These are phyloP conservation scores for Trametes cingulata DNA, from an alignment of 768 basidiomycete species.

Conservation along the genomic window DNA sequence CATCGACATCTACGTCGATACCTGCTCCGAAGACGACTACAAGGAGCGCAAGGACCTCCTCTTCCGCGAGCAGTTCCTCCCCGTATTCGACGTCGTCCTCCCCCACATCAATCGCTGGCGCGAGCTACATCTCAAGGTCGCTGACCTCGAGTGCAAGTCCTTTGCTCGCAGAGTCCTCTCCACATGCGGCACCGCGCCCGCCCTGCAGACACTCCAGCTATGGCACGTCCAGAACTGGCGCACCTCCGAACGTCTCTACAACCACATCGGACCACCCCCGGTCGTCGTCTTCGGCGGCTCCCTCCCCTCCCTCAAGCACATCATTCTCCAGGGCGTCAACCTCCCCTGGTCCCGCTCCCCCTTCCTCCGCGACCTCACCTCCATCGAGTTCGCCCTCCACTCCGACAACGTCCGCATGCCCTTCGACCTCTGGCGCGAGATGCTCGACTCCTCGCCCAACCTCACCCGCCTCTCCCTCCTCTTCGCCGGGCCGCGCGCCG, in stretches of 20 bases:
- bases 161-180: slow-evolving; percentile 51
- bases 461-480: slow-evolving; percentile 51
- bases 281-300: slow-evolving; percentile 56
- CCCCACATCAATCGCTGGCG: slow-evolving; percentile 56
- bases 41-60: slow-evolving; percentile 50
- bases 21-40: slow-evolving; percentile 51
- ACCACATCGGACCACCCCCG: slow-evolving; percentile 58
- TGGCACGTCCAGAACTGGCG: slow-evolving; percentile 65
- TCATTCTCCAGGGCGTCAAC: slow-evolving; percentile 67
- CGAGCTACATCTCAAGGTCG: slow-evolving; percentile 60
- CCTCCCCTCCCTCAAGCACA: slow-evolving; percentile 52
- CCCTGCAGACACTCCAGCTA: slow-evolving; percentile 58
- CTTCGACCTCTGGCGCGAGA: slow-evolving; percentile 53
- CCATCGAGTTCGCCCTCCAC: slow-evolving; percentile 62
- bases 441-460: slow-evolving; percentile 51
- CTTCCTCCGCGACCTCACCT: slow-evolving; percentile 49
- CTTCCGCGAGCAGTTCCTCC: slow-evolving; percentile 49
- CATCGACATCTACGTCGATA: slow-evolving; percentile 60
- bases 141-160: slow-evolving; percentile 59
- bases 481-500: slow-evolving; percentile 55
- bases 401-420: slow-evolving; percentile 58
- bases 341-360: slow-evolving; percentile 61
- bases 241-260: slow-evolving; percentile 49
- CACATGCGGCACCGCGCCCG: slow-evolving; percentile 53
- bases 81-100: slow-evolving; percentile 36